phyloP scores from a whole-genome alignment of 495 filamentous ascomycete species.

The Lasiosphaeria hispida region DNA sequence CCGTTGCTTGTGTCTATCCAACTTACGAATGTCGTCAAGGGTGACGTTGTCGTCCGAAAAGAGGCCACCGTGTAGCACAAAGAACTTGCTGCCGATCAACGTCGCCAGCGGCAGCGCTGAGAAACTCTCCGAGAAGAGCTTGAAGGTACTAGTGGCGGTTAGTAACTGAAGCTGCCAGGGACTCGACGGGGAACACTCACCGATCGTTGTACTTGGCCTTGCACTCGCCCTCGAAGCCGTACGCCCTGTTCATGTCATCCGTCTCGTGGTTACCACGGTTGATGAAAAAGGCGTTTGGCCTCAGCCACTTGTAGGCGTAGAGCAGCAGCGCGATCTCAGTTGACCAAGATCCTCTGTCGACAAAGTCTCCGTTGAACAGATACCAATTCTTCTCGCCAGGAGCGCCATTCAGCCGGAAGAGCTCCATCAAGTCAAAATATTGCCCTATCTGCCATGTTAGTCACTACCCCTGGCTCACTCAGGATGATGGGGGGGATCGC shows the following conservation, averaged over 20 bases:
- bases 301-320: slow-evolving; percentile 96
- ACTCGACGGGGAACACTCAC: slow-evolving; percentile 16
- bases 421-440: slow-evolving; percentile 94
- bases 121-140: slow-evolving; percentile 97
- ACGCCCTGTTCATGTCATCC: slow-evolving; percentile 98
- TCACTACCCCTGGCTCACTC: background rate
- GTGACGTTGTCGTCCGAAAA: slow-evolving; percentile 96
- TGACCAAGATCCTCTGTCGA: slow-evolving; percentile 96
- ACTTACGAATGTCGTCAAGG: slow-evolving; percentile 87
- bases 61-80: slow-evolving; percentile 91
- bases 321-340: slow-evolving; percentile 91
- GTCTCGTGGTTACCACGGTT: slow-evolving; percentile 99
- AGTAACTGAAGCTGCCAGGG: slow-evolving; percentile 9
- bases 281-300: slow-evolving; percentile 83
- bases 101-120: slow-evolving; percentile 91
- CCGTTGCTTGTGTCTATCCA: slow-evolving; percentile 86
- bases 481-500: background rate
- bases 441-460: slow-evolving; percentile 60
- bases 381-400: slow-evolving; percentile 84
- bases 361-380: slow-evolving; percentile 99
- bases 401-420: slow-evolving; percentile 87
- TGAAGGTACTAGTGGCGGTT: slow-evolving; percentile 62
- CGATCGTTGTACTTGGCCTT: slow-evolving; percentile 96
- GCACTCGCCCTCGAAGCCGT: slow-evolving; percentile 98
- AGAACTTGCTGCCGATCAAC: slow-evolving; percentile 84